phyloP scores from a whole-genome alignment of 129 eudicot genomes.

The Deinandra increscens region DNA sequence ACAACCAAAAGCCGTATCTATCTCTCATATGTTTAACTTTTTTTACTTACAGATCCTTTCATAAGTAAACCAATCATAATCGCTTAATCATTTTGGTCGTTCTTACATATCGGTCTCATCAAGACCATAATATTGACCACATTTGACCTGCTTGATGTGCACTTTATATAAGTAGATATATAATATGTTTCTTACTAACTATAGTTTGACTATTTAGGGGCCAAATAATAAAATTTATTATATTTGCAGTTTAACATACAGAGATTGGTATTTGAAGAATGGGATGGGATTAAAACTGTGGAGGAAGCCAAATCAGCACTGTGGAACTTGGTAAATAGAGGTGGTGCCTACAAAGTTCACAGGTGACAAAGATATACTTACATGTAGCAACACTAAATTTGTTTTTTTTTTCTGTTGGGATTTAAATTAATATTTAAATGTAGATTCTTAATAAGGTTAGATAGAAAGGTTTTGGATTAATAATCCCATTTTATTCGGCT shows the following conservation, averaged over 20 bases:
- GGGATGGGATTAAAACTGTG: slow-evolving; percentile 69
- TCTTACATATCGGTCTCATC: no score
- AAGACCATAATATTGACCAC: no score
- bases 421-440: background rate
- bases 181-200: background rate
- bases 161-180: no score
- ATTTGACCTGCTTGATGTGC: no score
- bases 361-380: background rate
- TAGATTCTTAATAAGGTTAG: background rate
- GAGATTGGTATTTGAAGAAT: slow-evolving; percentile 85
- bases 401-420: background rate
- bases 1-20: no score
- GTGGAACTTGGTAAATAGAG: slow-evolving; percentile 56
- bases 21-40: no score
- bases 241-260: slow-evolving; percentile 79
- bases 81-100: no score
- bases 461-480: background rate
- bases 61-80: no score
- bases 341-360: slow-evolving; percentile 17
- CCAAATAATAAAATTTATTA: background rate
- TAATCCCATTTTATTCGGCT: background rate
- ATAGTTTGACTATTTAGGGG: background rate
- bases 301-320: slow-evolving; percentile 88
- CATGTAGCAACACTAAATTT: background rate
- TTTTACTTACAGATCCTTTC: no score